Conservation (phyloP, 495 filamentous ascomycete genomes). For the Amphirosellinia nigrospora region DNA sequence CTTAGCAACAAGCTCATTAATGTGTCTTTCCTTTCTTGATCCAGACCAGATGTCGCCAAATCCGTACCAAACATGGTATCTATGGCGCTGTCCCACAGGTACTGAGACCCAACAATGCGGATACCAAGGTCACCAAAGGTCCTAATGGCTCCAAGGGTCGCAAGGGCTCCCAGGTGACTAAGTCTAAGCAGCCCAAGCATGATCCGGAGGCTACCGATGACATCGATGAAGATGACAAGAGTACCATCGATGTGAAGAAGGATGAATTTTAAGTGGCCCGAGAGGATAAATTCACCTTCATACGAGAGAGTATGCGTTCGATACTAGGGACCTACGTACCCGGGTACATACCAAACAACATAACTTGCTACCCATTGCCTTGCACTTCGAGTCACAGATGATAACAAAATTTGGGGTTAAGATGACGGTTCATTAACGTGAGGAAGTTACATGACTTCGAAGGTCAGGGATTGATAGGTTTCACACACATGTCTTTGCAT, state of each 20-base stretch:
- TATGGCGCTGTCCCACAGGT: no score
- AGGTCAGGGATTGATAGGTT: neutral
- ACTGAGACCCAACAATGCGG: no score
- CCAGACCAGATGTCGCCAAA: conserved; percentile 32
- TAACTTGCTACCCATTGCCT: neutral
- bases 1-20: neutral
- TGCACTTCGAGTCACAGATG: neutral
- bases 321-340: neutral
- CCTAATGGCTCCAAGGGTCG: no score
- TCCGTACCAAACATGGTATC: conserved; percentile 26
- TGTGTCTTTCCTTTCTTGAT: neutral
- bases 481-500: neutral
- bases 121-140: neutral
- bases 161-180: no score
- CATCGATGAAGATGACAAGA: neutral
- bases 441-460: neutral
- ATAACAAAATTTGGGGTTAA: neutral
- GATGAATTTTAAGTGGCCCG: neutral
- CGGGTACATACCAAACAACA: neutral
- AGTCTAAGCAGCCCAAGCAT: neutral
- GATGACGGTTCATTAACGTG: neutral
- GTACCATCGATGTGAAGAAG: conserved; percentile 16
- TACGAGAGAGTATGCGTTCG: neutral
- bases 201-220: neutral
- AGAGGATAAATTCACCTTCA: neutral